These are phyloP conservation scores for Acacia concinna DNA, from an alignment of 331 rosid genomes.

Conservation along the genomic window DNA sequence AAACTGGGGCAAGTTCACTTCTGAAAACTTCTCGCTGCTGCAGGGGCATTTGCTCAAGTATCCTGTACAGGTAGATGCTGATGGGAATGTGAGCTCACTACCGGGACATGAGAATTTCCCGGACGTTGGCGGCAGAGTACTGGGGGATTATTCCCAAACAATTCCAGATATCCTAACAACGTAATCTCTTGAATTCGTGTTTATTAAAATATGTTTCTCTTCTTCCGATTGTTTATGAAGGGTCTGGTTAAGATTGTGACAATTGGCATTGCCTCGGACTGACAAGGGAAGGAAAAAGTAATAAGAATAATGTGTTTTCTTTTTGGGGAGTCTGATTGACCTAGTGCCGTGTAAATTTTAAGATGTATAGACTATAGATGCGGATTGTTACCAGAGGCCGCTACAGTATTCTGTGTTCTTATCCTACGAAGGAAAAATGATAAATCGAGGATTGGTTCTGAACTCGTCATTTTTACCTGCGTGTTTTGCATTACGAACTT, in stretches of 20 bases:
- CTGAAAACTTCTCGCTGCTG: slow-evolving; percentile 45
- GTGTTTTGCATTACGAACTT: neutral
- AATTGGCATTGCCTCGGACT: slow-evolving; percentile 3
- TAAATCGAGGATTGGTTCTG: no score
- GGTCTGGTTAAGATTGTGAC: slow-evolving; percentile 3
- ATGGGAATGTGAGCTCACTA: slow-evolving; percentile 56
- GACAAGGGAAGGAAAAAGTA: neutral
- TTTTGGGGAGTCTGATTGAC: slow-evolving; percentile 29
- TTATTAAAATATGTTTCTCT: neutral
- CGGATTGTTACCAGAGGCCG: neutral
- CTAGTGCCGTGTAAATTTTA: slow-evolving; percentile 28
- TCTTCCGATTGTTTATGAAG: neutral
- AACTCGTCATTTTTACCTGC: neutral
- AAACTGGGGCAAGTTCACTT: slow-evolving; percentile 58
- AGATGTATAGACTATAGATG: neutral
- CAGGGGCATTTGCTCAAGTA: slow-evolving; percentile 86
- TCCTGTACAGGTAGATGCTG: slow-evolving; percentile 56
- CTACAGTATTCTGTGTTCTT: neutral
- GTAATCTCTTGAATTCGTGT: slow-evolving; percentile 32
- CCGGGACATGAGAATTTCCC: slow-evolving; percentile 67
- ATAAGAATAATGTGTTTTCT: slow-evolving; percentile 23
- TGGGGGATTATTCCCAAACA: slow-evolving; percentile 50
- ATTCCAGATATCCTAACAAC: slow-evolving; percentile 84
- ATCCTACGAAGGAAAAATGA: neutral
- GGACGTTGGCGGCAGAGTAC: slow-evolving; percentile 77